Evolutionary conservation across 495 filamentous ascomycete genomes (phyloP), one percentile per base, ranked within the genome.

Genomic region (Daldinia grandis): DNA sequence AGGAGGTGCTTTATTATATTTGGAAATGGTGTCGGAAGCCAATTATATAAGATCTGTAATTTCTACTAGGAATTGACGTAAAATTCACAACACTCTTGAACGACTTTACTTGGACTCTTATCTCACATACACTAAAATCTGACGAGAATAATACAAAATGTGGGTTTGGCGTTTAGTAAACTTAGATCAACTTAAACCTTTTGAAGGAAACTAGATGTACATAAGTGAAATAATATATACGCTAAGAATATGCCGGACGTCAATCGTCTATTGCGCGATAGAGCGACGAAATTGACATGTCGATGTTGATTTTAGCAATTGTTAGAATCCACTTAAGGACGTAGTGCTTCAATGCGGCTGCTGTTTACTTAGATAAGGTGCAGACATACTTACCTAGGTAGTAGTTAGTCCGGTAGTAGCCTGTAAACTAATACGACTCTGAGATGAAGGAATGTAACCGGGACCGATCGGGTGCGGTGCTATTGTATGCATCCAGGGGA

Each of bases 351-450:
- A 14, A 53, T 63, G 47, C 21, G 31, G 19, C 28, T 57, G 14
- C 14, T 57, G 12, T 6, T 62, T 42, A 62, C 61, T 42, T 61
- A 40, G n/a, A 35, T 55, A 47, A 38, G 21, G 57, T 15, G 35
- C 31, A 28, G 60, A 35, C 54, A 63, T 63, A 27, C 0, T 28
- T 33, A 44, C 17, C n/a, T 25, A 57, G 12, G 25, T 47, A 56
- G 50, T 56, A 55, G 51, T 61, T 65, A 66, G 69, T 51, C 55
- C 60, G 64, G 64, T 38, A 68, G 42, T 61, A 64, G 59, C 27
- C 28, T 61, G 60, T 49, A 38, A 72, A 56, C 64, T 56, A 64
- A 66, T 68, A 60, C 69, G 49, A 72, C 69, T 55, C 59, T 57
- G 64, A 55, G 31, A 62, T 49, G 47, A 60, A 33, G 58, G 56